These are phyloP conservation scores for Bisporella sp. DNA, from an alignment of 2,329 filamentous ascomycete genomes.

Conservation along the genomic window DNA sequence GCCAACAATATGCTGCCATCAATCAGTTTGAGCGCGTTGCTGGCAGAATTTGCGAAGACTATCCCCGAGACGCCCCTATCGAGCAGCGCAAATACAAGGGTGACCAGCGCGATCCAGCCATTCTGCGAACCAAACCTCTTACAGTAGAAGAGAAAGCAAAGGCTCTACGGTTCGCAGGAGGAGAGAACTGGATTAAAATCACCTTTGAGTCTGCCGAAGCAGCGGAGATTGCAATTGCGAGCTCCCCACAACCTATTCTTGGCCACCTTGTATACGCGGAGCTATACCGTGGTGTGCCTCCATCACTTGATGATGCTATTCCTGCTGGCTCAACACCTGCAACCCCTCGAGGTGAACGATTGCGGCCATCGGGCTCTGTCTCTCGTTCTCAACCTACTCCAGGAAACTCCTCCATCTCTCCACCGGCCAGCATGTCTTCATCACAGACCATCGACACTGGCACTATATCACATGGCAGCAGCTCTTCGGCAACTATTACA, in stretches of 20 bases:
- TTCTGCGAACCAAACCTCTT: constrained; percentile 57
- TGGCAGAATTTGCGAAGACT: constrained; percentile 86
- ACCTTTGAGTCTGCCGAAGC: constrained; percentile 71
- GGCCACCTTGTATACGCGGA: constrained; percentile 67
- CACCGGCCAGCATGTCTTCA: constrained; percentile 22
- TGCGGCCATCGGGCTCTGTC: constrained; percentile 6
- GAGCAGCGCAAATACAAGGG: constrained; percentile 65
- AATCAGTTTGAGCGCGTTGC: constrained; percentile 83
- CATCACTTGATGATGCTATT: constrained; percentile 56
- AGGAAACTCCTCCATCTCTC: constrained; percentile 22
- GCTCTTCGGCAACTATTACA: constrained; percentile 21
- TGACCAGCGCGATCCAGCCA: constrained; percentile 65
- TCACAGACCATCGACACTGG: constrained; percentile 53
- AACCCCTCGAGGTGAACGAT: not conserved
- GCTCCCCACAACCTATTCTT: constrained; percentile 65
- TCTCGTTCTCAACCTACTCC: constrained; percentile 22
- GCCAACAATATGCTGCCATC: constrained; percentile 78
- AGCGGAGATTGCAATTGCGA: constrained; percentile 61
- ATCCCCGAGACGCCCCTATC: constrained; percentile 74
- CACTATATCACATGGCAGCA: constrained; percentile 18
- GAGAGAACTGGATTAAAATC: constrained; percentile 86
- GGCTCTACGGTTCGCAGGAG: constrained; percentile 75
- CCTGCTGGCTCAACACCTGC: constrained; percentile 25
- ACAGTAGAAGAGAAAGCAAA: constrained; percentile 68
- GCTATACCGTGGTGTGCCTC: constrained; percentile 58